phyloP scores from a whole-genome alignment of 139 green algal species.

The Closterium sp. region DNA sequence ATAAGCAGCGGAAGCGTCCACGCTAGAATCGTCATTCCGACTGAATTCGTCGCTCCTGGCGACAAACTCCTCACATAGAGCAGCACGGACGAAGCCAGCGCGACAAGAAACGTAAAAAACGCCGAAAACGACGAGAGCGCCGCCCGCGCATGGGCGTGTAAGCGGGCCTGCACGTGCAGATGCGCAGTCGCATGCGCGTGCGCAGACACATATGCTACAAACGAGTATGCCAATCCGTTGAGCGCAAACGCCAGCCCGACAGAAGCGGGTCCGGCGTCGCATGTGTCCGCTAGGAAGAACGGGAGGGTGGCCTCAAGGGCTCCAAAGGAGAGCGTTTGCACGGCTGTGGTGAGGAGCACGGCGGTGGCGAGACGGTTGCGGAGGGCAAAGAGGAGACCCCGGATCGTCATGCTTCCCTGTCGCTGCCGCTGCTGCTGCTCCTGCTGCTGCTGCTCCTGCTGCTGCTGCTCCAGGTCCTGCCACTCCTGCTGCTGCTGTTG shows the following conservation, averaged over 20 bases:
- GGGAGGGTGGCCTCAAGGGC: neutral
- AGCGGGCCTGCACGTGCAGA: neutral
- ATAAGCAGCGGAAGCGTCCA: neutral
- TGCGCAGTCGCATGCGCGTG: neutral
- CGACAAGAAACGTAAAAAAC: neutral
- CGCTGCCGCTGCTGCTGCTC: neutral
- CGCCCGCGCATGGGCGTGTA: neutral
- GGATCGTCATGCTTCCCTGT: neutral
- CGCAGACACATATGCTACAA: neutral
- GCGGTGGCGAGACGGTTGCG: neutral
- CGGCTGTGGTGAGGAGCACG: neutral
- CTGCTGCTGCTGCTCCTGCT: neutral
- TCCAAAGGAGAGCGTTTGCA: neutral
- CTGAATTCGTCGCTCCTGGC: neutral
- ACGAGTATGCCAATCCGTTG: neutral
- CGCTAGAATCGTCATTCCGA: neutral
- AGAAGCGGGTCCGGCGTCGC: neutral
- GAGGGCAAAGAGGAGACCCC: neutral
- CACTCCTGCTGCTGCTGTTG: neutral
- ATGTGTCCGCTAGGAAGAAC: neutral
- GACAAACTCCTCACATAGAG: neutral
- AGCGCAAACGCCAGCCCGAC: neutral
- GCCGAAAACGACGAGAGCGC: neutral
- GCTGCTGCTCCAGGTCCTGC: neutral
- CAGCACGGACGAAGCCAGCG: neutral